phyloP scores from a whole-genome alignment of 331 rosid genomes.

The Malus hybrid region DNA sequence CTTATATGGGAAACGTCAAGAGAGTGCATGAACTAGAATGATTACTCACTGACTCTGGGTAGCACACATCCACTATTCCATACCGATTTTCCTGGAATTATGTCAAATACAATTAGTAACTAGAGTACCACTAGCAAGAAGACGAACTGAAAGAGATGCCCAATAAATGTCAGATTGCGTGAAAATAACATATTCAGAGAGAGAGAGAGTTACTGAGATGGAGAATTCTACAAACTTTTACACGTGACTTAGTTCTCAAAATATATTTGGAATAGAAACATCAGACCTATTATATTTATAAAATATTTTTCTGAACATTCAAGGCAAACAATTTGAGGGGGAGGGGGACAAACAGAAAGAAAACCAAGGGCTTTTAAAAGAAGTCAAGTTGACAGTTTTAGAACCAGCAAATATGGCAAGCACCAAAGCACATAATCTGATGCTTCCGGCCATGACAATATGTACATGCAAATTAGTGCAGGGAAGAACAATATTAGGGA shows the following conservation, averaged over 20 bases:
- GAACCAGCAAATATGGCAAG: neutral
- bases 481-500: neutral
- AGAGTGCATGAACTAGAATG: constrained; percentile 3
- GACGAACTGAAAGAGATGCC: neutral
- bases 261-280: neutral
- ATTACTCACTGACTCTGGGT: constrained; percentile 79
- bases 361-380: neutral
- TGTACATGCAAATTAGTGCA: neutral
- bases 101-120: constrained; percentile 21
- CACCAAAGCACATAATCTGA: neutral
- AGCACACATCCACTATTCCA: constrained; percentile 87
- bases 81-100: constrained; percentile 85
- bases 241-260: too few species aligned
- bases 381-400: neutral
- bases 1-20: constrained; percentile 2
- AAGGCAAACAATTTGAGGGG: neutral
- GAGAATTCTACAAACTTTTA: neutral
- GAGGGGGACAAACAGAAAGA: neutral
- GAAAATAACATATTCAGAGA: neutral
- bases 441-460: neutral
- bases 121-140: constrained; percentile 2
- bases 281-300: neutral
- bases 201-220: neutral
- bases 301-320: neutral
- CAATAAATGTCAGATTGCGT: neutral